phyloP scores from a whole-genome alignment of 2,329 filamentous ascomycete species.

The Cryphonectria nitschkei region DNA sequence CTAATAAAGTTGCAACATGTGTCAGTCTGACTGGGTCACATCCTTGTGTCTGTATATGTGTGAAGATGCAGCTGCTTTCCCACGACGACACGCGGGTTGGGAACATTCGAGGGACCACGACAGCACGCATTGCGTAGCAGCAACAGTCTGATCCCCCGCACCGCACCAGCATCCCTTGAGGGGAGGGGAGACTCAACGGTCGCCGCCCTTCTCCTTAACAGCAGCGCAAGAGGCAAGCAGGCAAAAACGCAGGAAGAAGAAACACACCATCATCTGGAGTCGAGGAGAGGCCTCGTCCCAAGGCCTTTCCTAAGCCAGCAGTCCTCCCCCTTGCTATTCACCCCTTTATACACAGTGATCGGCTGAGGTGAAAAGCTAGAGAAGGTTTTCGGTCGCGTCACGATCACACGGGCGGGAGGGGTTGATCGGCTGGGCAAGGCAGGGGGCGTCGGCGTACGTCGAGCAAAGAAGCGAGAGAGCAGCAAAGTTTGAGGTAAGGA shows the following conservation, averaged over 20 bases:
- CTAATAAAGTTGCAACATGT: conserved; percentile 39
- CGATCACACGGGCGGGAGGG: conserved; percentile 17
- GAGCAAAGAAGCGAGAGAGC: conserved; percentile 13
- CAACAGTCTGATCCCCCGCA: conserved; percentile 5
- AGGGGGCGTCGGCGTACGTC: conserved; percentile 16
- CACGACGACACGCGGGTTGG: neutral
- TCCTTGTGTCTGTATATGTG: conserved; percentile 13
- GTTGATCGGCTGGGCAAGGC: conserved; percentile 22
- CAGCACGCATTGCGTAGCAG: neutral
- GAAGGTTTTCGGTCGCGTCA: conserved; percentile 19
- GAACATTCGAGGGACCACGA: neutral
- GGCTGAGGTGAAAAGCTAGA: conserved; percentile 17
- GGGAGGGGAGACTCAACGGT: neutral
- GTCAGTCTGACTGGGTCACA: conserved; percentile 21
- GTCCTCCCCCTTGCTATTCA: conserved; percentile 36
- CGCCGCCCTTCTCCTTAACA: neutral
- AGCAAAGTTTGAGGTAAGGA: conserved; percentile 5
- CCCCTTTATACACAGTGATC: conserved; percentile 22
- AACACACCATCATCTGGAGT: conserved; percentile 57
- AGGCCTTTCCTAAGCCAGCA: conserved; percentile 30
- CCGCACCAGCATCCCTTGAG: conserved; percentile 2
- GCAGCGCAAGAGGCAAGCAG: neutral
- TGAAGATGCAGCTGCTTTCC: neutral
- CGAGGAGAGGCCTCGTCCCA: conserved; percentile 42
- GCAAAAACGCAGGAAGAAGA: conserved; percentile 31